Base-by-base conservation (phyloP, 805 yeast species). In the Novakomyces olei region DNA sequence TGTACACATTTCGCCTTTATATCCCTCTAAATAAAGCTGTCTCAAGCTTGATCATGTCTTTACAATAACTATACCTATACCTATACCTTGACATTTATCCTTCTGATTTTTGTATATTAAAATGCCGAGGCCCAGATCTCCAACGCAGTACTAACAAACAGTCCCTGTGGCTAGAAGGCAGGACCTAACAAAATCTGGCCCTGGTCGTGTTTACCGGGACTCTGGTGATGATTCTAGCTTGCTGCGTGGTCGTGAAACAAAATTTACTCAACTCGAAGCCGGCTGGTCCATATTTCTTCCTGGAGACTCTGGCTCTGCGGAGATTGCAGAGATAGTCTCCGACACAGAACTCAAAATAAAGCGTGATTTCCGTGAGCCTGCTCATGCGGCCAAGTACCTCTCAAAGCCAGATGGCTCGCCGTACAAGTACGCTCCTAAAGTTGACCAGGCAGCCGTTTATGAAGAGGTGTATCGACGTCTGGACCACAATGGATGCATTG, bases 141-240 rank as follows among this genome's bases (percentile, higher is more conserved):
- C 85, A 44, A 72, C 94, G 2, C 62, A 73, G 34, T 61, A 72
- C 39, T 77, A 79, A 41, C 61, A 72, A 55, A 60, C 93, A 1
- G 88, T 85, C 40, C 94, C 95, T 3, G 98, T 88, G 1, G 72
- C 69, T 10, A 65, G 98, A 43, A 80, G 94, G 2, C 96, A 88
- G 50, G 98, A 85, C 50, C 70, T 70, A 47, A 61, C 85, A 50
- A 56, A 48, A 20, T 48, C 57, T 3, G 91, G 72, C 12, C 46
- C 60, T 0, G 96, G 96, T 2, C 59, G 55, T 32, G 70, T 83
- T 16, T 59, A 42, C 30, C 45, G 71, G 19, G 72, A 70, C 43
- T 61, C 61, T 5, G 51, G 53, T 18, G 55, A 51, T 17, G 67
- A 76, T 41, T 67, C 72, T 5, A 49, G 67, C 22, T 53, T 50